These are phyloP conservation scores for Dictyostelium capitatum DNA, from an alignment of 78 protist genomes.

Conservation along the genomic window DNA sequence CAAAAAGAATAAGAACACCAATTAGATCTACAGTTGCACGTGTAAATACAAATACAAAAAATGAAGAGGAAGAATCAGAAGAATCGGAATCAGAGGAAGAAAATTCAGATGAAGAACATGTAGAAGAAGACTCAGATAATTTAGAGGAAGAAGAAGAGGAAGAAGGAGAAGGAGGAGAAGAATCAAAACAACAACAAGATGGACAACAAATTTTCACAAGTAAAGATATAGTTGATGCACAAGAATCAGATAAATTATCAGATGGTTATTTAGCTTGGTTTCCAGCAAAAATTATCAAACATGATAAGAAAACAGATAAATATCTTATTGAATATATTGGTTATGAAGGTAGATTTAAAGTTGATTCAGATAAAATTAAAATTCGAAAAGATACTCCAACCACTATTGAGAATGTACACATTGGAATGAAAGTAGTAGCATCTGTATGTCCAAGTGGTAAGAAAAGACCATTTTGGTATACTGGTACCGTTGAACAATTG, in stretches of 20 bases:
- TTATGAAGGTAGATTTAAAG: background rate
- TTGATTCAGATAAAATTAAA: background rate
- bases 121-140: no score
- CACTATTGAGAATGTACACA: background rate
- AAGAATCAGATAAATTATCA: background rate
- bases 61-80: background rate
- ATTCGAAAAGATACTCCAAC: background rate
- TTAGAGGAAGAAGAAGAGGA: background rate
- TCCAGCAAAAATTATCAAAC: background rate
- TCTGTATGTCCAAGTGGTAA: background rate
- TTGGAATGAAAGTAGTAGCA: background rate
- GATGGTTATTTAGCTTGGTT: slow-evolving; percentile 5
- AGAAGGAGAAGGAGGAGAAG: background rate
- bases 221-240: background rate
- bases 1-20: background rate
- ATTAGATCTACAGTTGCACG: no score
- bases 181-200: no score
- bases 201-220: background rate
- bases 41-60: background rate
- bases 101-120: background rate
- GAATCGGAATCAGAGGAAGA: background rate
- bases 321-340: background rate
- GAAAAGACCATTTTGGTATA: background rate
- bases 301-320: background rate
- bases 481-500: background rate